Evolutionary conservation across 805 yeast species (phyloP), one percentile per base, ranked within the genome.

Genomic region (Candida ficus): DNA sequence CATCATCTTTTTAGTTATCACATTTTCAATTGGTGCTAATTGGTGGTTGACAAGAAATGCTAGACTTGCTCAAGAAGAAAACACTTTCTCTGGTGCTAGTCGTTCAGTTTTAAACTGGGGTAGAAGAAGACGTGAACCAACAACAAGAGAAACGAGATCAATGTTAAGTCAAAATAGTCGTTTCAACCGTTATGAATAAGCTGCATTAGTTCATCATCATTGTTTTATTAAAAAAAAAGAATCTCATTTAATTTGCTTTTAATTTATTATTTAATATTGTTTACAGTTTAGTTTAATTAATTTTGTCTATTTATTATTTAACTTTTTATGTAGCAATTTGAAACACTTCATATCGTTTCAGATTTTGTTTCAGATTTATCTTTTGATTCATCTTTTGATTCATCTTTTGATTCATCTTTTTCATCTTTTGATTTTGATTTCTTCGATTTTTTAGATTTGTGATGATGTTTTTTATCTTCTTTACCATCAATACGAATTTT

Each of bases 11-110:
- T 40, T 74, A 33, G 72, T 70, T n/a, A 32, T 62, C 8, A 31
- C 48, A 0, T 65, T 76, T 28, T 63, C 68, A 38, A 31, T 63
- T 9, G 45, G 64, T 17, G 77, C 80, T 13, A 61, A 62, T 17
- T 61, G 54, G 49, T 69, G 72, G 73, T 47, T 70, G 31, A 56
- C 60, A 7, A 56, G 61, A 37, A 57, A 52, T 9, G 51, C 57
- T 7, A 54, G 66, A 31, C 64, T 66, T 26, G 51, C 53, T 1
- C 45, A 47, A 26, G 47, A 48, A 22, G 48, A 43, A 6, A 44
- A 40, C 9, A n/a, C n/a, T n/a, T n/a, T n/a, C n/a, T 39, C 39
- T 32, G 19, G 34, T 2, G 29, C 37, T n/a, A 58, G 63, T 32
- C 59, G 57, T 36, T 66, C 72, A 1, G 54, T 63, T 4, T 50